phyloP scores from a whole-genome alignment of 768 basidiomycete species.

The Termitomyces sp. region DNA sequence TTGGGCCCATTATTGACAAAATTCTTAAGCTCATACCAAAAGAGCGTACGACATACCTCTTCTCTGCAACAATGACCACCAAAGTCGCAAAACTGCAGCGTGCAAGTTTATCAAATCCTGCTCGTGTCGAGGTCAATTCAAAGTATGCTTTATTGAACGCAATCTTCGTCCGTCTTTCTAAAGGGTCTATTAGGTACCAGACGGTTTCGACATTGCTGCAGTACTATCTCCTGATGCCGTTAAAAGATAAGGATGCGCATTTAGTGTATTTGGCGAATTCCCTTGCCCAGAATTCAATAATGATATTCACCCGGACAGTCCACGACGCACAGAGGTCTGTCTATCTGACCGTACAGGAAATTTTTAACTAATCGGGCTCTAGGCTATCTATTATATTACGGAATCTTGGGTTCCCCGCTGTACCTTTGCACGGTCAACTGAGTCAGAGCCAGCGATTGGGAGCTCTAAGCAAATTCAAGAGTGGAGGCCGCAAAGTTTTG shows the following conservation, averaged over 20 bases:
- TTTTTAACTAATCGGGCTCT: neutral
- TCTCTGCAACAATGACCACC: conserved; percentile 98
- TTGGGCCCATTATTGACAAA: conserved; percentile 92
- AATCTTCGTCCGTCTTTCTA: neutral
- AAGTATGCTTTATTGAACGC: conserved; percentile 53
- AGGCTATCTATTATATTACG: conserved; percentile 88
- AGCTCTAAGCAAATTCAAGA: conserved; percentile 92
- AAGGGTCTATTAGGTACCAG: conserved; percentile 66
- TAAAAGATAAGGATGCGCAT: conserved; percentile 88
- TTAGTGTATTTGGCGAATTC: conserved; percentile 86
- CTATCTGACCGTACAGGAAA: neutral
- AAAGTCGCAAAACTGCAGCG: conserved; percentile 96
- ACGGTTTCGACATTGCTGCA: conserved; percentile 94
- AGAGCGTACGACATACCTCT: conserved; percentile 92
- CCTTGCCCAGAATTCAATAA: conserved; percentile 87
- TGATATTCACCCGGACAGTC: conserved; percentile 95
- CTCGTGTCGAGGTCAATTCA: conserved; percentile 86
- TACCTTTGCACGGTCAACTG: conserved; percentile 93
- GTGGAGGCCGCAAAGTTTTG: conserved; percentile 83
- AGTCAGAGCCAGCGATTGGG: conserved; percentile 92
- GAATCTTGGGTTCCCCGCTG: conserved; percentile 87
- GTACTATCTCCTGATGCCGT: conserved; percentile 91
- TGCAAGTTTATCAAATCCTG: conserved; percentile 90
- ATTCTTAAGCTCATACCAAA: conserved; percentile 93
- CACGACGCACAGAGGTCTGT: conserved; percentile 80